These are phyloP conservation scores for Sphagnum contortum DNA, from an alignment of 225 moss, liverwort and hornwort species.

Conservation along the genomic window DNA sequence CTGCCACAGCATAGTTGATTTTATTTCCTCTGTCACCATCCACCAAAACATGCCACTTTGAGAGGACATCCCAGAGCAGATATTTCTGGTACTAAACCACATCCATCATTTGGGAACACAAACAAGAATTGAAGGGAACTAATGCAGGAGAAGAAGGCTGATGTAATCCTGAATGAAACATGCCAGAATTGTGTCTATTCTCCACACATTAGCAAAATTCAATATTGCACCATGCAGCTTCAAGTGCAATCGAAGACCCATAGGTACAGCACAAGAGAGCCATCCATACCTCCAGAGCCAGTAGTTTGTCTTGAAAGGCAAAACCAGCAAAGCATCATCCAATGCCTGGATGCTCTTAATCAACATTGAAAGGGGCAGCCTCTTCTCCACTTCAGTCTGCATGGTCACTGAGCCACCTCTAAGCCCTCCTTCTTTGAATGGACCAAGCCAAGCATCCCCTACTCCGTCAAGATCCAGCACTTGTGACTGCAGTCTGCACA, in stretches of 20 bases:
- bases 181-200: too few species aligned
- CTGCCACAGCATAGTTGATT: slow-evolving; percentile 86
- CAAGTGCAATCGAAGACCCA: too few species aligned
- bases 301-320: slow-evolving; percentile 72
- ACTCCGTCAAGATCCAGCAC: slow-evolving; percentile 72
- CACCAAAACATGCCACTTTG: not conserved
- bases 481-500: slow-evolving; percentile 49
- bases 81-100: too few species aligned
- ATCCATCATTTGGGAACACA: too few species aligned
- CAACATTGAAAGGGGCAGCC: slow-evolving; percentile 61
- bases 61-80: too few species aligned
- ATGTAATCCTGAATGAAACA: not conserved
- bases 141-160: not conserved
- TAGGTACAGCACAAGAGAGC: not conserved
- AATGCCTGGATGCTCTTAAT: slow-evolving; percentile 66
- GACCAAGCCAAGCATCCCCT: slow-evolving; percentile 65
- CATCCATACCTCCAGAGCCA: slow-evolving; percentile 73
- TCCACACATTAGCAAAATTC: too few species aligned
- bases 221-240: too few species aligned
- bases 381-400: slow-evolving; percentile 73
- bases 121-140: too few species aligned
- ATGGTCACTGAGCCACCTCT: slow-evolving; percentile 79
- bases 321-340: slow-evolving; percentile 49
- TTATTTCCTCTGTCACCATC: slow-evolving; percentile 57
- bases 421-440: slow-evolving; percentile 65